Percentiles rank a stretch among this genome's conserved stretches.
Evolutionary conservation across 306 rosid genomes (phyloP).

Genomic region (Morella rubra): DNA sequence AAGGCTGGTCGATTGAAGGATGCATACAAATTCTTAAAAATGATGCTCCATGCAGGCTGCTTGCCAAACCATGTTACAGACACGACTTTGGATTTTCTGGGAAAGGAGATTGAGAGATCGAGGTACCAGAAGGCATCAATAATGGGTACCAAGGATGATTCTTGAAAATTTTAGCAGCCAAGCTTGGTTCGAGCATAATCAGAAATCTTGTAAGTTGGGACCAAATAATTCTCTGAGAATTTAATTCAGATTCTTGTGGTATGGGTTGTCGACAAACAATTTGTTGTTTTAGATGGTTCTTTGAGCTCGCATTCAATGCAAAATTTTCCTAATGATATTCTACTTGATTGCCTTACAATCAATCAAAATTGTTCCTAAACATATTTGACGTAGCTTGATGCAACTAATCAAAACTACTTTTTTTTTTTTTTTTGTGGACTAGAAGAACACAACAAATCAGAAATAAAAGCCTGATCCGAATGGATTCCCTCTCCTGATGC

Average conservation of each 20-base stretch:
- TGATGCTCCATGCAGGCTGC: constrained; percentile 93
- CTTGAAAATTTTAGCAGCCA: constrained; percentile 11
- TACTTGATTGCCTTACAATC: too few species aligned
- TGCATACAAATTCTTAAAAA: constrained; percentile 74
- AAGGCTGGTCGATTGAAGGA: constrained; percentile 84
- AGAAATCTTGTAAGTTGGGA: background rate
- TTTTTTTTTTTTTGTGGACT: background rate
- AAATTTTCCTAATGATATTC: too few species aligned
- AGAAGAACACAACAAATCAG: background rate
- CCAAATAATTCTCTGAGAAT: background rate
- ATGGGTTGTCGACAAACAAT: background rate
- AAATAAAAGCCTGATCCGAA: background rate
- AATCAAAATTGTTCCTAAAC: too few species aligned
- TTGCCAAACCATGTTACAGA: constrained; percentile 86
- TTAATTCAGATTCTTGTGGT: background rate
- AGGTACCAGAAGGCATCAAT: constrained; percentile 75
- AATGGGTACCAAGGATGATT: constrained; percentile 45
- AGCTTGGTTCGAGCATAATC: background rate
- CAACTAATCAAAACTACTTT: background rate
- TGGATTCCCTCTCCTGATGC: background rate
- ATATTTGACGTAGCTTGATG: too few species aligned
- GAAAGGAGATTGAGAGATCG: constrained; percentile 73
- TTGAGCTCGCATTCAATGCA: background rate
- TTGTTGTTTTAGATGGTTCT: background rate
- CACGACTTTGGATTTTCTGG: constrained; percentile 83